These are phyloP conservation scores for Phytophthora pluvialis DNA, from an alignment of 352 stramenopile species.

Conservation along the genomic window DNA sequence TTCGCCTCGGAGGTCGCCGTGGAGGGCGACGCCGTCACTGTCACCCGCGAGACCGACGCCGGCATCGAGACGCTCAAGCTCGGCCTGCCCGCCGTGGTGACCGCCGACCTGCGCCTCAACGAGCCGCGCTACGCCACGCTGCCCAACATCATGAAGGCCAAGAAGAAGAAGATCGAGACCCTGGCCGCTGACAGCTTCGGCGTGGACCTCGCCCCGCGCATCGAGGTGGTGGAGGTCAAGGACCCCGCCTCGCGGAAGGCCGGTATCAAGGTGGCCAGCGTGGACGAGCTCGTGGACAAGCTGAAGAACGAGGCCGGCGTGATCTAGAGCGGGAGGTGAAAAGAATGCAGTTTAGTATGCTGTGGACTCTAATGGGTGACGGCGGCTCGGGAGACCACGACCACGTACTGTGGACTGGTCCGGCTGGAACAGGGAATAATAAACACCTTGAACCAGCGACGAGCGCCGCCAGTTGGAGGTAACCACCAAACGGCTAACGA, in stretches of 20 bases:
- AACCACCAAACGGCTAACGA: slow-evolving; percentile 16
- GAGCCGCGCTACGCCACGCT: slow-evolving; percentile 98
- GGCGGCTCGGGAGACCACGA: neutral
- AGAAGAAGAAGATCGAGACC: slow-evolving; percentile 93
- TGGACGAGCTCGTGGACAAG: slow-evolving; percentile 97
- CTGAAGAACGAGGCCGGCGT: slow-evolving; percentile 96
- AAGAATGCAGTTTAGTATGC: slow-evolving; percentile 10
- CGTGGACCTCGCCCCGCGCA: slow-evolving; percentile 76
- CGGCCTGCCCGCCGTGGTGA: slow-evolving; percentile 95
- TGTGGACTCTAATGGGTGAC: neutral
- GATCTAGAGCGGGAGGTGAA: slow-evolving; percentile 77
- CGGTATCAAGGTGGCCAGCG: slow-evolving; percentile 94
- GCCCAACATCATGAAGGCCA: slow-evolving; percentile 99
- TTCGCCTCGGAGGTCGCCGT: slow-evolving; percentile 95
- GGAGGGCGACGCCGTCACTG: slow-evolving; percentile 58
- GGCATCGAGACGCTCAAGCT: slow-evolving; percentile 92
- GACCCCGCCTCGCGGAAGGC: slow-evolving; percentile 93
- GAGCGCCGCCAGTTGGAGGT: slow-evolving; percentile 6
- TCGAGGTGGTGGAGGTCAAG: slow-evolving; percentile 88
- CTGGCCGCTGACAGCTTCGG: slow-evolving; percentile 74
- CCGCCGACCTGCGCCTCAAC: slow-evolving; percentile 98
- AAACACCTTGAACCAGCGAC: neutral
- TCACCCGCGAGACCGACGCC: slow-evolving; percentile 97
- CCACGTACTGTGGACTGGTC: neutral
- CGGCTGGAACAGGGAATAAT: neutral